Conservation (phyloP, 805 yeast species). For the Limtongia smithiae region DNA sequence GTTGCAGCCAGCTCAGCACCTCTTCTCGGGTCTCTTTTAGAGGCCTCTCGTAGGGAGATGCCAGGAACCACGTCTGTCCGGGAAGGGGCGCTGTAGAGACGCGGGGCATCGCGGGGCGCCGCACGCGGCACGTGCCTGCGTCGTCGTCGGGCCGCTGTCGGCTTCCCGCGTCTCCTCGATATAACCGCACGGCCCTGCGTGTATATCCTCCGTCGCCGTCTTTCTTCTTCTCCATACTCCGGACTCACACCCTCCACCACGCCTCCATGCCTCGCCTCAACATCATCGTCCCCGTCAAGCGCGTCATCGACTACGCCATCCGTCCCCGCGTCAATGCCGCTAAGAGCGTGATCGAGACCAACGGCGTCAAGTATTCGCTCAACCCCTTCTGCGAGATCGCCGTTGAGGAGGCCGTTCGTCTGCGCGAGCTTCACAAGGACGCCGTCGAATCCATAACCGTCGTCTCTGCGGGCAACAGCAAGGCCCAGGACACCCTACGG, state of each 20-base stretch:
- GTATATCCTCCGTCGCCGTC: too few relatives aligned
- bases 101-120: too few relatives aligned
- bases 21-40: too few relatives aligned
- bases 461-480: conserved; percentile 82
- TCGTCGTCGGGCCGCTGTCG: too few relatives aligned
- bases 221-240: too few relatives aligned
- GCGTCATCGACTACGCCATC: conserved; percentile 90
- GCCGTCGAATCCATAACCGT: conserved; percentile 81
- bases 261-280: conserved; percentile 30
- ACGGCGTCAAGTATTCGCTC: conserved; percentile 86
- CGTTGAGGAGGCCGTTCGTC: conserved; percentile 84
- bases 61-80: too few relatives aligned
- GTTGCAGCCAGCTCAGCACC: too few relatives aligned
- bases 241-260: not conserved
- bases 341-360: conserved; percentile 76
- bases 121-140: too few relatives aligned
- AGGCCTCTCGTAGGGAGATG: too few relatives aligned
- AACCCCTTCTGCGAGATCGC: conserved; percentile 99
- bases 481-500: conserved; percentile 83
- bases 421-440: conserved; percentile 60
- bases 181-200: too few relatives aligned
- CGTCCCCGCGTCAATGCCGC: conserved; percentile 89
- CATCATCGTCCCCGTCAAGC: conserved; percentile 88
- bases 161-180: too few relatives aligned
- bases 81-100: too few relatives aligned